These are phyloP conservation scores for Podila epigama DNA, from an alignment of 192 early-diverging fungal genomes.

Conservation along the genomic window DNA sequence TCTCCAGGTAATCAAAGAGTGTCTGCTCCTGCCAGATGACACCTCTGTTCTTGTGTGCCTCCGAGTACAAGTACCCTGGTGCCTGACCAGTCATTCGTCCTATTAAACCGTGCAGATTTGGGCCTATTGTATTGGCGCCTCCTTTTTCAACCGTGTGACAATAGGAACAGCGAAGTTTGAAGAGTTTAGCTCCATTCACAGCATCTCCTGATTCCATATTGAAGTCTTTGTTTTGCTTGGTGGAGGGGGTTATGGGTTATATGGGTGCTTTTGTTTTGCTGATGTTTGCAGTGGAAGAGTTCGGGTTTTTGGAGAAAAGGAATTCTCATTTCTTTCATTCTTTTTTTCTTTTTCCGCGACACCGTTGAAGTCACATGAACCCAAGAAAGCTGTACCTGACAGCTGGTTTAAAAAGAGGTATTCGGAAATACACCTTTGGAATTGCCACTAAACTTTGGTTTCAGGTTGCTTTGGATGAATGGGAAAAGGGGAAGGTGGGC, in stretches of 20 bases:
- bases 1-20: slow-evolving; percentile 93
- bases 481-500: not conserved
- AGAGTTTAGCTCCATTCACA: slow-evolving; percentile 36
- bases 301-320: not conserved
- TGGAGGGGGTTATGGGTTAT: not conserved
- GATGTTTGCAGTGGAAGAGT: not conserved
- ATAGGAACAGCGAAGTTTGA: slow-evolving; percentile 96
- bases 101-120: slow-evolving; percentile 90
- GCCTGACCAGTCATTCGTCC: slow-evolving; percentile 84
- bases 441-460: no score
- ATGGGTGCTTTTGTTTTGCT: no score
- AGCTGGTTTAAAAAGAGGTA: no score
- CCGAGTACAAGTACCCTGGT: slow-evolving; percentile 86
- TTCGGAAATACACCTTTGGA: no score
- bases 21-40: slow-evolving; percentile 85
- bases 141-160: slow-evolving; percentile 91
- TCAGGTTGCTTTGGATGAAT: not conserved
- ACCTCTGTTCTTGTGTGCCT: slow-evolving; percentile 81
- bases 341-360: no score
- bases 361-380: no score
- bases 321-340: no score
- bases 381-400: no score
- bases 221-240: not conserved
- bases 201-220: slow-evolving; percentile 15
- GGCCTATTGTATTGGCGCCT: slow-evolving; percentile 88